A percentile compares a stretch with the other conserved stretches of the same genome.
Evolutionary conservation across 1,284 basidiomycete genomes (phyloP).

Genomic region (Leccinum fallax): DNA sequence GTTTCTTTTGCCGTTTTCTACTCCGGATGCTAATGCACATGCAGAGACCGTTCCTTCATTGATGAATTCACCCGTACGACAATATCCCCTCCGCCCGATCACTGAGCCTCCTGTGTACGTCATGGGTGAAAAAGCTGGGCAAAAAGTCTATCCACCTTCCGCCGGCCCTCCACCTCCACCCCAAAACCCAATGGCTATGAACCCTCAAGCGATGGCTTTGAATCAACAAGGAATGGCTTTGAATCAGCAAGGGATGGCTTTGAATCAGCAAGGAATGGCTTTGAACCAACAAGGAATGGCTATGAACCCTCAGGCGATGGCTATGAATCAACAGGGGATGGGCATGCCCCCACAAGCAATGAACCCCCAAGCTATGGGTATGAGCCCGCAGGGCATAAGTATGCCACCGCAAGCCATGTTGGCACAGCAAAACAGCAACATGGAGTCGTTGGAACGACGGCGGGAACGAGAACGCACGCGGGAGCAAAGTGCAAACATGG

Average conservation of each 20-base stretch:
- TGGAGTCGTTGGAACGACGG: constrained; percentile 67
- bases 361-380: constrained; percentile 26
- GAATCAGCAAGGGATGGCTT: constrained; percentile 30
- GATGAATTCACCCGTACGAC: constrained; percentile 60
- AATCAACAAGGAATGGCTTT: constrained; percentile 23
- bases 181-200: constrained; percentile 31
- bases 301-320: constrained; percentile 27
- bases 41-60: constrained; percentile 59
- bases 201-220: constrained; percentile 25
- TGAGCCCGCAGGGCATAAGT: constrained; percentile 29
- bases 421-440: constrained; percentile 66
- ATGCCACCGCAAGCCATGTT: constrained; percentile 63
- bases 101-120: constrained; percentile 69
- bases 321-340: constrained; percentile 30
- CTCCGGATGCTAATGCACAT: constrained; percentile 10
- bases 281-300: constrained; percentile 30
- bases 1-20: not conserved
- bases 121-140: constrained; percentile 65
- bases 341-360: constrained; percentile 35
- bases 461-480: constrained; percentile 51
- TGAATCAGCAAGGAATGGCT: constrained; percentile 30
- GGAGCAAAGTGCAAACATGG: constrained; percentile 32
- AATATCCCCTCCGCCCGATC: constrained; percentile 65
- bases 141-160: constrained; percentile 54
- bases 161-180: constrained; percentile 35